Evolutionary conservation across 2,329 filamentous ascomycete species (phyloP).

Genomic region (Colletotrichum phormii): DNA sequence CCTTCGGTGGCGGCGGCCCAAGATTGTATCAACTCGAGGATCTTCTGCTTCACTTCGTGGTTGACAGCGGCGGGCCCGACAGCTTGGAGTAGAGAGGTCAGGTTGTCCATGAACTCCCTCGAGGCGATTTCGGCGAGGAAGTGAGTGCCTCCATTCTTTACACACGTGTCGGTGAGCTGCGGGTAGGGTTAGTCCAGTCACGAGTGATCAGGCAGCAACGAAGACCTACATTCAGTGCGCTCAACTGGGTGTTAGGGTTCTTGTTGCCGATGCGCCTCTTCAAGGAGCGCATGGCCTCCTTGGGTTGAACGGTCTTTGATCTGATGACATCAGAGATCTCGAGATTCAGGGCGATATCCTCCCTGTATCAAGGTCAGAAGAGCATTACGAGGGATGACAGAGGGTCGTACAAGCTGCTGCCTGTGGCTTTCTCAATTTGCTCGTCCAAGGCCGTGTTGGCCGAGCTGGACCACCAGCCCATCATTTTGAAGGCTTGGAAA

Average conservation of each 20-base stretch:
- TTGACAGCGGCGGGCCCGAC: constrained; percentile 81
- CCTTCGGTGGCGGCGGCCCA: constrained; percentile 94
- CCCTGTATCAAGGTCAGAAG: constrained; percentile 62
- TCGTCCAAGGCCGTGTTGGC: constrained; percentile 92
- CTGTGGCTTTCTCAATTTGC: constrained; percentile 95
- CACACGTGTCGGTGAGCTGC: constrained; percentile 96
- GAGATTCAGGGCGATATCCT: constrained; percentile 96
- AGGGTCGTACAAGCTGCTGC: constrained; percentile 83
- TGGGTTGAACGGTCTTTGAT: constrained; percentile 96
- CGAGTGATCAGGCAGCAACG: constrained; percentile 32
- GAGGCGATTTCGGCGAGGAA: constrained; percentile 97
- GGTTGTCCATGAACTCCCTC: constrained; percentile 97
- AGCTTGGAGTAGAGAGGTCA: constrained; percentile 88
- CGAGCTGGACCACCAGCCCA: constrained; percentile 97
- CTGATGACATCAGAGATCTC: constrained; percentile 98
- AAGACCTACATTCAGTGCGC: constrained; percentile 82
- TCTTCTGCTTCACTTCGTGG: constrained; percentile 87
- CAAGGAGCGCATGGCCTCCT: constrained; percentile 96
- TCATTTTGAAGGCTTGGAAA: constrained; percentile 62
- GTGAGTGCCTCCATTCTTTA: constrained; percentile 97
- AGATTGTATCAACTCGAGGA: constrained; percentile 90
- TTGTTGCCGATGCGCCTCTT: constrained; percentile 96
- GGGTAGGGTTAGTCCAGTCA: constrained; percentile 37
- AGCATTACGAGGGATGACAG: constrained; percentile 7
- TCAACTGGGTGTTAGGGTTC: constrained; percentile 96